These are phyloP conservation scores for Sequoia sempervirens DNA, from an alignment of 75 land plant species.

Conservation along the genomic window DNA sequence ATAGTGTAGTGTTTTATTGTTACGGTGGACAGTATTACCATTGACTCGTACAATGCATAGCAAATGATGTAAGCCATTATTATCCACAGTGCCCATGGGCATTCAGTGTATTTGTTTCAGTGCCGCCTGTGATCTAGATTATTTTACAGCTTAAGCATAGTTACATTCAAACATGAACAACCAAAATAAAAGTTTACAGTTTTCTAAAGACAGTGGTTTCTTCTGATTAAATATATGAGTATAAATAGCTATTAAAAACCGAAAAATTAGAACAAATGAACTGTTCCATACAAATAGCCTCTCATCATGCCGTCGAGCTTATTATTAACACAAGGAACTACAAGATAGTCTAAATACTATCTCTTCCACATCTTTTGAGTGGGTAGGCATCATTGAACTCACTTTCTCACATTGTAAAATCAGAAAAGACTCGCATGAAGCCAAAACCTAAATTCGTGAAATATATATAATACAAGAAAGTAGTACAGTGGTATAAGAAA, in stretches of 20 bases:
- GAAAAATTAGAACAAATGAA: not conserved
- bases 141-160: not conserved
- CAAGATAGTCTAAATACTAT: not conserved
- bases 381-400: not conserved
- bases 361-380: not conserved
- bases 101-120: not conserved
- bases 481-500: not conserved
- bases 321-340: not conserved
- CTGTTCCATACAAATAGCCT: not conserved
- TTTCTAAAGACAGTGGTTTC: not conserved
- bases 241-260: not conserved
- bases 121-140: not conserved
- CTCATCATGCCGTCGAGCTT: not conserved
- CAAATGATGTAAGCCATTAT: not conserved
- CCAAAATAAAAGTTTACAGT: not conserved
- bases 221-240: not conserved
- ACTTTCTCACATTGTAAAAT: not conserved
- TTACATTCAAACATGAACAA: not conserved
- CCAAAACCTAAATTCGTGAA: not conserved
- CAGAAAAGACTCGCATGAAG: not conserved
- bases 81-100: not conserved
- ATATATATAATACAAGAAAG: not conserved
- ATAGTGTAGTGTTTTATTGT: too few species aligned
- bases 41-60: not conserved
- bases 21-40: too few species aligned